Evolutionary conservation across 148 eudicot genomes (phyloP).

Genomic region (Heliosperma pusillum): DNA sequence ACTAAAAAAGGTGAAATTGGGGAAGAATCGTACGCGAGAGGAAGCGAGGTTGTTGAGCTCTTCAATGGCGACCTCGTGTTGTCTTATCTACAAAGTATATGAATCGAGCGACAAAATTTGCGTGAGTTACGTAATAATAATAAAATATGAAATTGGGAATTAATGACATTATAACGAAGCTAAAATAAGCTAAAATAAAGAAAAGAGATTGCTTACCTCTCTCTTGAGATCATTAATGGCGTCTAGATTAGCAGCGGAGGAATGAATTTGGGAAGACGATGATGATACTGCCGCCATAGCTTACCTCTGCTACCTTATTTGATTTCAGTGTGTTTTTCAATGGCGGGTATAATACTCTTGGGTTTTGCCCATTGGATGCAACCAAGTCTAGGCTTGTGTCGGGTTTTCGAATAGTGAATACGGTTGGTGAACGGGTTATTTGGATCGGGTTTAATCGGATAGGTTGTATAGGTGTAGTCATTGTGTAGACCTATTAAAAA

Average conservation of each 20-base stretch:
- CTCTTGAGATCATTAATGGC: slow-evolving; percentile 9
- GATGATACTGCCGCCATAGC: slow-evolving; percentile 22
- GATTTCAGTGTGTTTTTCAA: background rate
- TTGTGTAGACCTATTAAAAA: no score
- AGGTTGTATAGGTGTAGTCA: no score
- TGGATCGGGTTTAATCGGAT: no score
- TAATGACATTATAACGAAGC: background rate
- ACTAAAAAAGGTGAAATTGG: background rate
- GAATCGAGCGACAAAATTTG: background rate
- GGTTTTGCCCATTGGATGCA: no score
- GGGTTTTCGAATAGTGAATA: no score
- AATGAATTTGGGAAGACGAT: slow-evolving; percentile 10
- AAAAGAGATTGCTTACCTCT: slow-evolving; percentile 10
- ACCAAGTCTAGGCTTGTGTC: no score
- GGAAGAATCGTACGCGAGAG: slow-evolving; percentile 38
- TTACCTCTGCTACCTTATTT: background rate
- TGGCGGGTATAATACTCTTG: no score
- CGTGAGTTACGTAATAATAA: background rate
- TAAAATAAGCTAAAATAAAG: background rate
- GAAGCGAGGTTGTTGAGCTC: slow-evolving; percentile 62
- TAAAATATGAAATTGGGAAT: background rate
- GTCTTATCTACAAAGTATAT: slow-evolving; percentile 41
- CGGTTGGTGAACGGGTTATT: no score
- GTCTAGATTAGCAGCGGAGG: slow-evolving; percentile 7
- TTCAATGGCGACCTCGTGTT: slow-evolving; percentile 67